phyloP scores from a whole-genome alignment of 1,284 basidiomycete genomes.

The Thelephora terrestris region DNA sequence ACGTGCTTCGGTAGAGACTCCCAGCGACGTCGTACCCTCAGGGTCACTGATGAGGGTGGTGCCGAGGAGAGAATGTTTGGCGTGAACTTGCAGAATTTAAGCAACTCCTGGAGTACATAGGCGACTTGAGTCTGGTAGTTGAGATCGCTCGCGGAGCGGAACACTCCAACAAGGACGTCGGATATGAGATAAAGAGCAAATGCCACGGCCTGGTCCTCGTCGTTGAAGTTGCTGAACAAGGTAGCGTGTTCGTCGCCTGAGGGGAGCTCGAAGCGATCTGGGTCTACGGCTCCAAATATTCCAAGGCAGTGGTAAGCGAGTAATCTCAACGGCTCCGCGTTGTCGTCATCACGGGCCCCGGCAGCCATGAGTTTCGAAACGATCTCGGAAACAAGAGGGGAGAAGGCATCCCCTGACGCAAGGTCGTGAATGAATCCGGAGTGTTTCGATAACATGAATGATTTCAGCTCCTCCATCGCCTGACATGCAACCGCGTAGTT shows the following conservation, averaged over 20 bases:
- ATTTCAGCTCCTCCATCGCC: constrained; percentile 70
- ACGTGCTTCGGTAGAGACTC: constrained; percentile 73
- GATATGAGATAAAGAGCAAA: constrained; percentile 86
- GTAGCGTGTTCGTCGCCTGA: constrained; percentile 58
- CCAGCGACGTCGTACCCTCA: constrained; percentile 71
- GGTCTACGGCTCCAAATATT: constrained; percentile 91
- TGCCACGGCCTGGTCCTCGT: constrained; percentile 67
- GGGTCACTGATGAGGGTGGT: constrained; percentile 41
- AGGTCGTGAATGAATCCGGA: constrained; percentile 48
- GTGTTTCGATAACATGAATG: constrained; percentile 45
- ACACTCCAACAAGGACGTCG: constrained; percentile 86
- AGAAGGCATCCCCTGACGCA: constrained; percentile 80
- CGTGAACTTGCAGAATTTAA: constrained; percentile 84
- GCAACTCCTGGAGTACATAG: constrained; percentile 88
- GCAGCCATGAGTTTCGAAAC: constrained; percentile 64
- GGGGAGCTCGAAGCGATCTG: constrained; percentile 79
- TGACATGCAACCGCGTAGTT: constrained; percentile 75
- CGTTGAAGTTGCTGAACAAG: constrained; percentile 75
- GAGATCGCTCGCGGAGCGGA: constrained; percentile 89
- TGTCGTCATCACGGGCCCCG: constrained; percentile 72
- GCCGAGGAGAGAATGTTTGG: constrained; percentile 51
- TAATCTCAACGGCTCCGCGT: constrained; percentile 54
- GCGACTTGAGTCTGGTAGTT: constrained; percentile 87
- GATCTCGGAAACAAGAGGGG: constrained; percentile 65
- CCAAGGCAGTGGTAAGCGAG: constrained; percentile 88